Percentiles rank a stretch among this genome's conserved stretches.
Conservation (phyloP, 495 filamentous ascomycete species). For the Massariosphaeria phaeospora region DNA sequence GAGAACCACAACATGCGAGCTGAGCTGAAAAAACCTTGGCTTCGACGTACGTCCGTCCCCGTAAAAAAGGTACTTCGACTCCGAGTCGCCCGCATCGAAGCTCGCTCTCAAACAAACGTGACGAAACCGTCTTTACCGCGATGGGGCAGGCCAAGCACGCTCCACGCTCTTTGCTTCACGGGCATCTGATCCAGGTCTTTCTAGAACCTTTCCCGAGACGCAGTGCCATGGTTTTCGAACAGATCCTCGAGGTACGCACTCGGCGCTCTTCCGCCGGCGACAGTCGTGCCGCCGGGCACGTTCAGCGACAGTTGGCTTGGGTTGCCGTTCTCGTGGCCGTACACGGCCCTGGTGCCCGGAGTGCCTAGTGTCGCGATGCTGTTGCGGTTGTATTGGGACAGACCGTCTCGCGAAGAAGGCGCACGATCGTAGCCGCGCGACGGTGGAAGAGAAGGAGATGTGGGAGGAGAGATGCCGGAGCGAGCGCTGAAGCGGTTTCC, state of each 20-base stretch:
- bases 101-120: no score
- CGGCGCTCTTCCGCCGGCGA: slow-evolving; percentile 61
- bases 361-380: slow-evolving; percentile 30
- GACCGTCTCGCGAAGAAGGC: slow-evolving; percentile 41
- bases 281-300: slow-evolving; percentile 55
- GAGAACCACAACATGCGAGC: no score
- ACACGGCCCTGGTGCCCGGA: slow-evolving; percentile 32
- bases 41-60: no score
- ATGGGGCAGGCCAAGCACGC: no score
- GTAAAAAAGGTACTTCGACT: no score
- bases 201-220: slow-evolving; percentile 34
- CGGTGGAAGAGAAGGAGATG: slow-evolving; percentile 53
- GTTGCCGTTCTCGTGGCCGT: slow-evolving; percentile 48
- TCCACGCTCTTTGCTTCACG: background rate
- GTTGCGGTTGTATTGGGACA: slow-evolving; percentile 29
- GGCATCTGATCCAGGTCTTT: background rate
- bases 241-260: slow-evolving; percentile 92
- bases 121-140: no score
- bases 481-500: slow-evolving; percentile 34
- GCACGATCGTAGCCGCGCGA: slow-evolving; percentile 27
- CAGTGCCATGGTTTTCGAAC: slow-evolving; percentile 61
- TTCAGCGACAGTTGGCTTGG: slow-evolving; percentile 65
- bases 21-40: no score
- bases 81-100: no score
- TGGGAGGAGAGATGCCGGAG: slow-evolving; percentile 57